phyloP scores from a whole-genome alignment of 2,329 filamentous ascomycete genomes.

The Colletotrichum sp. region DNA sequence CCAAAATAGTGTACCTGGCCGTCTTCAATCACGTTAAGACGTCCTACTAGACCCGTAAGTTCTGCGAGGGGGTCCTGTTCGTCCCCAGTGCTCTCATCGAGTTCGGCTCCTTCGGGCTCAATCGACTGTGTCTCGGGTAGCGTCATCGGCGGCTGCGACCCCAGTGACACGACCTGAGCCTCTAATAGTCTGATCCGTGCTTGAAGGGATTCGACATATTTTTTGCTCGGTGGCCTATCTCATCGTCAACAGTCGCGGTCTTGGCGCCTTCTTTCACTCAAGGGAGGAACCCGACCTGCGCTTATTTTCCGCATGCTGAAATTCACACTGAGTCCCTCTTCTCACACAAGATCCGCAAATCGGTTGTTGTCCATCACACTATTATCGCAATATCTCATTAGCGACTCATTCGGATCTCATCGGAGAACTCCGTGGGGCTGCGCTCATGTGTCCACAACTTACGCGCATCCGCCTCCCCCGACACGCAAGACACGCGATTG shows the following conservation, averaged over 20 bases:
- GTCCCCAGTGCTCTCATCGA: not conserved
- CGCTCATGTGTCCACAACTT: not conserved
- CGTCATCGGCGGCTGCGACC: not conserved
- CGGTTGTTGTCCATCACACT: conserved; percentile 21
- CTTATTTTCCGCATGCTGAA: conserved; percentile 17
- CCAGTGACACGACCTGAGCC: conserved; percentile 9
- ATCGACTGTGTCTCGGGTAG: not conserved
- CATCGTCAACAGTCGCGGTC: not conserved
- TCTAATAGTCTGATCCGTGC: conserved; percentile 23
- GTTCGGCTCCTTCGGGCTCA: not conserved
- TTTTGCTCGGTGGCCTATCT: conserved; percentile 27
- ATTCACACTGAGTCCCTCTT: conserved; percentile 13
- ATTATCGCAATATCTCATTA: not conserved
- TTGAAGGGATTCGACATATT: conserved; percentile 26
- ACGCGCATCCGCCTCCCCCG: conserved; percentile 21
- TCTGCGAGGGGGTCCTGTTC: conserved; percentile 17
- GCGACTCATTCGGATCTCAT: not conserved
- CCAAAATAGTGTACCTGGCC: conserved; percentile 30
- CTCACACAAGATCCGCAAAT: conserved; percentile 14
- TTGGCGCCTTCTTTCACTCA: no score
- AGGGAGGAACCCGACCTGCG: conserved; percentile 1
- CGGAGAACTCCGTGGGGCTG: not conserved
- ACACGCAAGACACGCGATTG: conserved; percentile 22
- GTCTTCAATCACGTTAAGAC: conserved; percentile 21
- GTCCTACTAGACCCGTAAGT: conserved; percentile 19